These are phyloP conservation scores for Fraxinus platypoda DNA, from an alignment of 305 asterid species.

Conservation along the genomic window DNA sequence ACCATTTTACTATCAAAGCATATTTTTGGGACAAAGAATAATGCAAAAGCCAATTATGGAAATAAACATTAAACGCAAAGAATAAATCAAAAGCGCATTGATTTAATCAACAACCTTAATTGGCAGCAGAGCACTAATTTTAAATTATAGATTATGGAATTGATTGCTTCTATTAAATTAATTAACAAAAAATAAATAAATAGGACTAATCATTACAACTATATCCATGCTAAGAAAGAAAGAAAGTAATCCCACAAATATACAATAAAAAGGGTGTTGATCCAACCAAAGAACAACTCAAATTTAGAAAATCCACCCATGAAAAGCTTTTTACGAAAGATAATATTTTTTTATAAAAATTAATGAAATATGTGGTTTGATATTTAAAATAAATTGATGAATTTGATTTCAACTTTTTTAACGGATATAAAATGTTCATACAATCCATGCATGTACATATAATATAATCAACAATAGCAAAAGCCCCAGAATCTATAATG, in stretches of 20 bases:
- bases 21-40: not conserved
- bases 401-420: not conserved
- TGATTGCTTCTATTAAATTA: not conserved
- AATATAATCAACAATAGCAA: not conserved
- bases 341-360: too few relatives aligned
- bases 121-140: not conserved
- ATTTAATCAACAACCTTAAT: not conserved
- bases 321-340: not conserved
- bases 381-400: not conserved
- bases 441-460: not conserved
- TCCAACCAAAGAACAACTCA: not conserved
- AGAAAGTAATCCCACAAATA: not conserved
- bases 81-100: not conserved
- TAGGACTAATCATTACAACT: not conserved
- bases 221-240: too few relatives aligned
- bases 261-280: not conserved
- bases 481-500: not conserved
- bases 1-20: not conserved
- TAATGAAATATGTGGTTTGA: not conserved
- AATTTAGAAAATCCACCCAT: not conserved
- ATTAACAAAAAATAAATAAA: not conserved
- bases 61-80: not conserved
- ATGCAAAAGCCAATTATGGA: not conserved
- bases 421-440: not conserved
- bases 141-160: too few relatives aligned